Base-by-base conservation (phyloP, 192 early-diverging fungal genomes). In the Chytriomyces sp. region DNA sequence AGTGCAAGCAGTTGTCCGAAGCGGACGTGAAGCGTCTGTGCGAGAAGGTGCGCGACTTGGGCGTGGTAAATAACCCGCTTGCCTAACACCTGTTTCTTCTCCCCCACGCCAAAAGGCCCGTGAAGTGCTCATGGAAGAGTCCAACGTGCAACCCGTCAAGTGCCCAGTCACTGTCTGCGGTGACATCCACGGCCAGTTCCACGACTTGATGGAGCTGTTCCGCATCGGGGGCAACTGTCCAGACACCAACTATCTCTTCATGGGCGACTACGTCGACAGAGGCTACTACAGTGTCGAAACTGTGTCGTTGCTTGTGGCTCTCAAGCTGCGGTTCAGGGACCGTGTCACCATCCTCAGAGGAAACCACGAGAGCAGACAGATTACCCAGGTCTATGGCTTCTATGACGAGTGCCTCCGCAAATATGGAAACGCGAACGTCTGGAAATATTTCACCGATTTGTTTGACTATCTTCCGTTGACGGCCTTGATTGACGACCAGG, bases 321-420 rank as follows among this genome's bases (percentile, higher is more conserved):
- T 99, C 7, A 99, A 99, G 83, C 93, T 95, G 69, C 91, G 95
- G 75, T 95, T 94, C 85, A 91, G 91, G n/a, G 94, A 99, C 81
- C 90, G 95, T 67, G 96, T 99, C 49, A 95, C 94, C 28, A 85
- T 98, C 61, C 89, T 97, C 78, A 91, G 96, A 45, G 96, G 96
- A 76, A 97, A 97, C 87, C 94, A 96, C 84, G 94, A 97, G 84
- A 91, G 88, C 64, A 79, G 95, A 73, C 96, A 98, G 81, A 96
- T 97, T 72, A 97, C 94, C n/a, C 96, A 98, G 84, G 96, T 99
- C 24, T 99, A 99, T 81, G 96, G 96, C 61, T 97, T 99, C 79
- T 97, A 99, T 81, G 97, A 99, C 81, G 95, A 97, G 78, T 97
- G 95, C 81, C 84, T 96, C 83, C 90, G 94, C 73, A 98, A 98